Base-by-base conservation (phyloP, 352 stramenopile species). In the Phytophthora fragariaefolia region DNA sequence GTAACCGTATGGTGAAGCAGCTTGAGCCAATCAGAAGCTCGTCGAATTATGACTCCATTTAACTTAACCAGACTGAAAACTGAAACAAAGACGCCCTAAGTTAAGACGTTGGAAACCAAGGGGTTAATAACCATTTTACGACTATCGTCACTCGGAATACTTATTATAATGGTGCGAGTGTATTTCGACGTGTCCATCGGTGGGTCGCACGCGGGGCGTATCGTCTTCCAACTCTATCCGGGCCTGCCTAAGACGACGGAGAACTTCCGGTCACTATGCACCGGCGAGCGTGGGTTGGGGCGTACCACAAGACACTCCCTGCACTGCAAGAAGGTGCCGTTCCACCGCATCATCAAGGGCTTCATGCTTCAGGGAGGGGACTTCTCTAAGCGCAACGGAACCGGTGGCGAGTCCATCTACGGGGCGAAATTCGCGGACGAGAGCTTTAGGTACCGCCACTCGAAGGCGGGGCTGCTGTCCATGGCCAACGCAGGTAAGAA, bases 401-500 rank as follows among this genome's bases (percentile, higher is more conserved):
- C 45, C 57, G 82, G 82, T 26, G 86, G 87, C 47, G 86, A 95
- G 69, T 90, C 71, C 24, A 96, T 97, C 66, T 97, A 97, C 60
- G 90, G 90, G 15, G 63, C 49, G 15, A 79, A 71, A 30, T 97
- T 98, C 66, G 77, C 58, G 18, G 96, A 99, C 71, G 97, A 99
- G 80, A 98, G 97, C 81, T 99, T 99, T 68, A 71, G 76, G 18
- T 74, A 98, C 46, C 97, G 92, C 26, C 97, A 99, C 74, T 90
- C 78, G 6, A 94, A 91, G 57, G 87, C 94, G 18, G 97, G 95
- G n/a, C 79, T 98, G 36, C 74, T 99, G 30, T 98, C 91, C 8
- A 99, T 98, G 95, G 95, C 95, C 8, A 99, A 99, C 67, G 89
- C 93, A 3, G 87, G 85, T 0, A 80, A 71, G 3, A 66, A 93